Base-by-base conservation (phyloP, 331 rosid genomes). In the Pyrus hybrid region DNA sequence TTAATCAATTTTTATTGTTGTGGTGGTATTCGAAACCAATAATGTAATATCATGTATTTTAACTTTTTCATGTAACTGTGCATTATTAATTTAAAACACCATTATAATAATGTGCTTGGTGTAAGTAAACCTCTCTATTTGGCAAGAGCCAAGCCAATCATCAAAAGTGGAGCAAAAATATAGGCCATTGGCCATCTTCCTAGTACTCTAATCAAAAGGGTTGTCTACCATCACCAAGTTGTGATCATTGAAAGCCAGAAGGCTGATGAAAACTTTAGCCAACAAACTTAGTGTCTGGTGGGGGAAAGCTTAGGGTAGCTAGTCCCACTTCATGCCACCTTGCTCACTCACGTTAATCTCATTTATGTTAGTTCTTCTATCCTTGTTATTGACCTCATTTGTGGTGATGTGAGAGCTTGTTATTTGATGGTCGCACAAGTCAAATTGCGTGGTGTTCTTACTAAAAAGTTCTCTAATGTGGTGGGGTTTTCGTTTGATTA, bases 361-460 rank as follows among this genome's bases (percentile, higher is more conserved):
- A 5, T 16, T 3, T 17, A 51, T 51, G 57, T 51, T 51, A 0
- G 20, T 17, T 51, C 57, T 16, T 51, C 21, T 9, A 51, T 6
- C 4, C 10, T 4, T 18, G 2, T 51, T 37, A 17, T 51, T 51
- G 21, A 51, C 21, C 20, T 2, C 10, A 51, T 51, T 51, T 18
- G 4, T 51, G 57, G 3, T 51, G 20, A 17, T 51, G 57, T 17
- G 57, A 0, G 21, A 51, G 10, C 57, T 51, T 51, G 21, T 51
- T 51, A 6, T 51, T 17, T 51, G 21, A 3, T 6, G 20, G 2
- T 51, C 21, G n/a, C 4, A 17, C 21, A 51, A 51, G 10, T 51
- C 0, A 5, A 4, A 51, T 51, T 17, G 2, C 0, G 3, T 6
- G 20, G 9, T 17, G 4, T 1, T 7, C 9, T 6, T 6, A 17